Base-by-base conservation (phyloP, 2,329 filamentous ascomycete genomes). In the Ploettnerulaceae sp. region DNA sequence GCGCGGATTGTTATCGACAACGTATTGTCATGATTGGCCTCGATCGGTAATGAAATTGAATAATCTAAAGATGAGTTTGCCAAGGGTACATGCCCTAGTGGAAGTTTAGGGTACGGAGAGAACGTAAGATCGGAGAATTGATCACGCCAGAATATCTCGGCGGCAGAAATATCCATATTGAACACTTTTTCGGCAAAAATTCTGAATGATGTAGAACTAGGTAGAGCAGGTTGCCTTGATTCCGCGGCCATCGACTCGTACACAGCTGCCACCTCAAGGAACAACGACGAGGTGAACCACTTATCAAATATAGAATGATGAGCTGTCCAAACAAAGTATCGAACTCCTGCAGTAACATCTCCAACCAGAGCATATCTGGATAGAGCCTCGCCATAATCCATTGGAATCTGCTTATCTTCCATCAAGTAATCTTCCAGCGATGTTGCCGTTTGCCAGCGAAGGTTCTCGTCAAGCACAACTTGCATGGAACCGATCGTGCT, bases 251-350 rank as follows among this genome's bases (percentile, higher is more conserved):
- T 39, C 6, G 36, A n/a, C 14, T 39, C 36, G 15, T 39, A 39
- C 9, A 17, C 17, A n/a, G 36, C 24, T n/a, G 36, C 24, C 7
- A 39, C 36, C 8, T 39, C 36, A 2, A 5, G 28, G 15, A 43
- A 34, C 21, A 43, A 11, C 6, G 12, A 20, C 3, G 25, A 18
- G 8, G 26, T 33, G 14, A 35, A 38, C 44, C 45, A 49, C 7
- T 47, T 44, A 33, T 56, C 53, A 35, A 42, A 56, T 5, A 54
- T 18, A 5, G 45, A 32, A 21, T 56, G 53, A 37, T 56, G 53
- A 1, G 47, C 42, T 29, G 46, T 51, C 44, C 40, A 51, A 15
- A 52, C 35, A 37, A 56, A 52, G 14, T 39, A 45, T 11, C 31
- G 28, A 14, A 31, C 8, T 8, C 18, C 11, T 14, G 15, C 31